These are phyloP conservation scores for Alternaria dauci DNA, from an alignment of 2,329 filamentous ascomycete genomes.

Conservation along the genomic window DNA sequence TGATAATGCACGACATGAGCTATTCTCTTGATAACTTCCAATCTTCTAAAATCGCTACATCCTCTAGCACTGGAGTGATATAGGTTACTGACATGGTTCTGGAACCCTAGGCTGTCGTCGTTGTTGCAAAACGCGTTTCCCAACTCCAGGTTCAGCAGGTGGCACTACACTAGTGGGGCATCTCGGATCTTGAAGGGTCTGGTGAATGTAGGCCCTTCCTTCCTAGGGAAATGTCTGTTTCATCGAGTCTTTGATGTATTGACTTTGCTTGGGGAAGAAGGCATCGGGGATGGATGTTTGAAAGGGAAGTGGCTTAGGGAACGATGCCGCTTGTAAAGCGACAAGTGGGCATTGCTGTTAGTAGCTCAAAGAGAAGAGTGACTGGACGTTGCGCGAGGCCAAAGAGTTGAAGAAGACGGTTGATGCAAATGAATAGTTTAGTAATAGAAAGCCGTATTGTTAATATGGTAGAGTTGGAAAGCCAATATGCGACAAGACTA, in stretches of 20 bases:
- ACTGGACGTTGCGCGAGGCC: too few species aligned
- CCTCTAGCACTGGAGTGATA: neutral
- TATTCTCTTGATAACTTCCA: too few species aligned
- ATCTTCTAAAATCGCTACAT: too few species aligned
- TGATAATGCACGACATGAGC: neutral
- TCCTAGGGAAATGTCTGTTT: neutral
- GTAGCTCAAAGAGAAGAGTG: too few species aligned
- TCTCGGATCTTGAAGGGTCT: neutral
- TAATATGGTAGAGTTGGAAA: too few species aligned
- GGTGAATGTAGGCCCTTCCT: neutral
- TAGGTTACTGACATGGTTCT: neutral
- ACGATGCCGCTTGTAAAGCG: too few species aligned
- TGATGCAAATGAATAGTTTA: too few species aligned
- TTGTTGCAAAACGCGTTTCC: neutral
- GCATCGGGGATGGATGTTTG: neutral
- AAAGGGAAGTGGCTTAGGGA: neutral
- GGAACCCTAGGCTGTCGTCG: too few species aligned
- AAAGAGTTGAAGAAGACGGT: too few species aligned
- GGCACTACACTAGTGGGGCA: neutral
- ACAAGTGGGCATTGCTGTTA: too few species aligned
- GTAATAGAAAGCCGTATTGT: too few species aligned
- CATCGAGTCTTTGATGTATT: conserved; percentile 4
- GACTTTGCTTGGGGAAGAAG: conserved; percentile 7
- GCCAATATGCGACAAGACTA: neutral
- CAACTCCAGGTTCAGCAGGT: neutral